phyloP scores from a whole-genome alignment of 2,329 filamentous ascomycete genomes.

The Colletotrichum sp. region DNA sequence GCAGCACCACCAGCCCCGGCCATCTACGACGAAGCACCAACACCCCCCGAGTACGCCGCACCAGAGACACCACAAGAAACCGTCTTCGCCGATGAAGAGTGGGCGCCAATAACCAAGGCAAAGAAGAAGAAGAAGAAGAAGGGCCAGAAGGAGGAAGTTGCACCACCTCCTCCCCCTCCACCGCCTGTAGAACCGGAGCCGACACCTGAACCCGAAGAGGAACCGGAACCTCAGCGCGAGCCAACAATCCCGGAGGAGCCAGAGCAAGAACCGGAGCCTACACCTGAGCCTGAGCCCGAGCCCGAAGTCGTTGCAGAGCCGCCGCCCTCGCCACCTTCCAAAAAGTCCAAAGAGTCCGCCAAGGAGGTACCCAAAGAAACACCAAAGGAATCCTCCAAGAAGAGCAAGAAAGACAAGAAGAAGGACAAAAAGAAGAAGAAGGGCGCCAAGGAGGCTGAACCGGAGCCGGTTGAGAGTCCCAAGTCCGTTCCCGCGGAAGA shows the following conservation, averaged over 20 bases:
- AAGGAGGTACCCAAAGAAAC: not conserved
- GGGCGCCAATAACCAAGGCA: constrained; percentile 8
- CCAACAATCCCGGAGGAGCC: not conserved
- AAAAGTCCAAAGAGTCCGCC: constrained; percentile 1
- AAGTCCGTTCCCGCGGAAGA: not conserved
- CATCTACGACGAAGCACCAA: not conserved
- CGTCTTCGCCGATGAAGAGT: constrained; percentile 13
- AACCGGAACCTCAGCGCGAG: not conserved
- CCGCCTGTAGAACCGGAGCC: not conserved
- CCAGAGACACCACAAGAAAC: not conserved
- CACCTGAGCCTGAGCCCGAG: not conserved
- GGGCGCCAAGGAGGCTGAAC: constrained; percentile 10
- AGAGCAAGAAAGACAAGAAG: constrained; percentile 19
- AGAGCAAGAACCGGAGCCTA: not conserved
- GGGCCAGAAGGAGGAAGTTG: not conserved
- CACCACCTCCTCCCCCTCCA: not conserved
- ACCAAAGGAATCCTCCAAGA: constrained; percentile 14
- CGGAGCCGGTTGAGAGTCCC: not conserved
- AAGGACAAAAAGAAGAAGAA: constrained; percentile 23
- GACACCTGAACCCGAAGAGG: not conserved
- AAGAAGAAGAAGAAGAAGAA: constrained; percentile 21
- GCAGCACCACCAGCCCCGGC: not conserved
- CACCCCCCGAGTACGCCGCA: not conserved
- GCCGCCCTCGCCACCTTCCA: not conserved
- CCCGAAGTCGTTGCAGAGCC: not conserved